Base-by-base conservation (phyloP, 2,329 filamentous ascomycete genomes). In the Penicillium sp. region DNA sequence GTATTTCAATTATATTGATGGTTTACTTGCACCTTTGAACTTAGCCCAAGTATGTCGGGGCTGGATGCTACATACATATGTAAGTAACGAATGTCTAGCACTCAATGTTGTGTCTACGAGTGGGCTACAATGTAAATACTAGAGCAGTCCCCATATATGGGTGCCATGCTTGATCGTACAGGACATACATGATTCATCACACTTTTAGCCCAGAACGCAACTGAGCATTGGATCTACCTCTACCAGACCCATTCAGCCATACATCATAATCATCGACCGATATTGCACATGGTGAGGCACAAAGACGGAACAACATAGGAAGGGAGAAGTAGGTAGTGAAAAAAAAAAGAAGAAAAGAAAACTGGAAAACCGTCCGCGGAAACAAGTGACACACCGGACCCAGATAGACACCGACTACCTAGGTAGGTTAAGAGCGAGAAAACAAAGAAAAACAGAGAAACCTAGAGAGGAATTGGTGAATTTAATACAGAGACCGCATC, bases 401-500 rank as follows among this genome's bases (percentile, higher is more conserved):
- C 58, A 53, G 60, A 61, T 59, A 61, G 59, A 65, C 56, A 61
- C 58, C 57, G 50, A 60, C 56, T 57, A 25, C 25, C 25, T 25
- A 25, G 25, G 25, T 25, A 62, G 59, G 57, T 50, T 58, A 42
- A 42, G 32, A 60, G 40, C 52, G 57, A 57, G 45, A 45, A 60
- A 58, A 52, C 58, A 54, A 61, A 57, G 16, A 45, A 57, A 59
- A 57, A 52, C 46, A 60, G 52, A 56, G 50, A 46, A 59, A 52
- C 57, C 54, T 58, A 60, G 59, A 63, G 58, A 66, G 48, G 63
- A 66, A 66, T 68, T 66, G 64, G 62, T 66, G 61, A 62, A 65
- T 70, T 71, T 69, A 69, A 65, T 72, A 72, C 68, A 69, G 56
- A 45, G 45, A 64, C 61, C 50, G 55, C 62, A 55, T 62, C 60